These are phyloP conservation scores for Tephrocybe sp. DNA, from an alignment of 768 basidiomycete genomes.

Conservation along the genomic window DNA sequence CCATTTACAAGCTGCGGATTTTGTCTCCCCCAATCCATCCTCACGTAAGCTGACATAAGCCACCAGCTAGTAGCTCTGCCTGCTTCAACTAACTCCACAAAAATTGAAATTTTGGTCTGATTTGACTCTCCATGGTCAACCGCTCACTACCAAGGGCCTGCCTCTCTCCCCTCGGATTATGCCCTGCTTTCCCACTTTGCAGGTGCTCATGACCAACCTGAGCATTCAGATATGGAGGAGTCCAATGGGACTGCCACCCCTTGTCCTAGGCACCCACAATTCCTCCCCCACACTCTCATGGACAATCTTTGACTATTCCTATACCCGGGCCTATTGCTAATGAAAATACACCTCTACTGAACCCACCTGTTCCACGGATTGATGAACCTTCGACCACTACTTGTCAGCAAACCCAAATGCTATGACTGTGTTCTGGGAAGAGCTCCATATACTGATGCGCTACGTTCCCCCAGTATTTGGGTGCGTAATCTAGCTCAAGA, in stretches of 20 bases:
- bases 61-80: constrained; percentile 6
- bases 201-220: constrained; percentile 27
- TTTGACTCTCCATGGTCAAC: constrained; percentile 24
- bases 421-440: constrained; percentile 49
- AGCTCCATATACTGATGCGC: constrained; percentile 53
- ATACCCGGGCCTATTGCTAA: constrained; percentile 19
- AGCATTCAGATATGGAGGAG: constrained; percentile 8
- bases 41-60: too few species aligned
- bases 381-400: constrained; percentile 40
- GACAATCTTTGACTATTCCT: constrained; percentile 4
- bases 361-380: constrained; percentile 55
- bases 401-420: constrained; percentile 16
- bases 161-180: constrained; percentile 66
- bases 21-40: too few species aligned
- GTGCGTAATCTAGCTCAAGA: constrained; percentile 36
- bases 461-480: constrained; percentile 77
- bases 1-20: too few species aligned
- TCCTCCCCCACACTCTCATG: too few species aligned
- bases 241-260: not conserved
- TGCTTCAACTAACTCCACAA: not conserved
- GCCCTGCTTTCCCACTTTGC: constrained; percentile 57
- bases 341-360: constrained; percentile 63
- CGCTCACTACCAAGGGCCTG: constrained; percentile 55
- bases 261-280: constrained; percentile 14
- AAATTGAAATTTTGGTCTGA: constrained; percentile 6